Percentiles rank a stretch among this genome's conserved stretches.
These are phyloP conservation scores for Colletotrichum lupini DNA, from an alignment of 2,329 filamentous ascomycete genomes.

Conservation along the genomic window DNA sequence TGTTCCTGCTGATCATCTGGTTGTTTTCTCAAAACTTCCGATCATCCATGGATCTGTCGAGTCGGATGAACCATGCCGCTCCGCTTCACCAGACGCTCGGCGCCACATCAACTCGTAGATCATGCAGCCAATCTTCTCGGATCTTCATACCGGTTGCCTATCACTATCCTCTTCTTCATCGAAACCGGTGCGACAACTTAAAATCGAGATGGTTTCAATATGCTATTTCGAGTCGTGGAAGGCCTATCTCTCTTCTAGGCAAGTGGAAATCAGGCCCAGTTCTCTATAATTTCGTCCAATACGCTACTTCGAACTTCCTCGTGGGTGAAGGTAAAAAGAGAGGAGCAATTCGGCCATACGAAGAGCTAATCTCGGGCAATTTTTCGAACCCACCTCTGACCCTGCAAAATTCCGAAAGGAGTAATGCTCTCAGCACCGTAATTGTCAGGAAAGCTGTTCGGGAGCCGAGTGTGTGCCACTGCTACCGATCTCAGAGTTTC, in stretches of 20 bases:
- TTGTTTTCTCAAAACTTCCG: constrained; percentile 4
- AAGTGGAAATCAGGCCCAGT: constrained; percentile 16
- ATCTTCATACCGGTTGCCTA: constrained; percentile 1
- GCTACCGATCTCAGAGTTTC: constrained; percentile 3
- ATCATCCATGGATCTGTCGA: constrained; percentile 2
- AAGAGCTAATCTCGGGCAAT: constrained; percentile 30
- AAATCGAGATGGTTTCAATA: constrained; percentile 1
- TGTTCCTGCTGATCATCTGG: neutral
- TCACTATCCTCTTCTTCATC: constrained; percentile 15
- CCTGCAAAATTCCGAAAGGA: constrained; percentile 8
- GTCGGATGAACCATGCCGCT: constrained; percentile 17
- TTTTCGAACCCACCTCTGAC: neutral
- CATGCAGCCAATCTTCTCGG: constrained; percentile 2
- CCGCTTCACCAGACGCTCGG: constrained; percentile 1
- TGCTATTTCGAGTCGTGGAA: neutral
- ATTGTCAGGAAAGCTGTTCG: constrained; percentile 5
- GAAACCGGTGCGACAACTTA: neutral
- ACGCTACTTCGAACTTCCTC: neutral
- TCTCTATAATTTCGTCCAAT: neutral
- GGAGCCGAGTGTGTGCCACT: neutral
- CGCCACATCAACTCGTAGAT: constrained; percentile 20
- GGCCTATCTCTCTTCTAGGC: neutral
- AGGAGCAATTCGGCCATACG: constrained; percentile 8
- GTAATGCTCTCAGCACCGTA: neutral
- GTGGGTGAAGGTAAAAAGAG: neutral